A percentile compares a stretch with the other conserved stretches of the same genome.
Conservation (phyloP, 176 grass and related monocot genomes). For the Aegilops sharonensis region DNA sequence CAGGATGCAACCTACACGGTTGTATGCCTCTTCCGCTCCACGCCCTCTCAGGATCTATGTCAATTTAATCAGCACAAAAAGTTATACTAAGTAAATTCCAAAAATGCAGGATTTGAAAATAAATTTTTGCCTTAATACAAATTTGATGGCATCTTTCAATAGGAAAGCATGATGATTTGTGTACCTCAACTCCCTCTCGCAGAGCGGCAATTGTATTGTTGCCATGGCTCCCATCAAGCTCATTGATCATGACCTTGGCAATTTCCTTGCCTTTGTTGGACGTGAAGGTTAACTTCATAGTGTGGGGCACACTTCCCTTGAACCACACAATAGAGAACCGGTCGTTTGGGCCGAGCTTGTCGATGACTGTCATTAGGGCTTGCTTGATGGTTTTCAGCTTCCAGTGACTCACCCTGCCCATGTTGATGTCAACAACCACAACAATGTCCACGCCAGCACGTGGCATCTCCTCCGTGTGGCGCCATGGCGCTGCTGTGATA, state of each 20-base stretch:
- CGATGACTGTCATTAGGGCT: neutral
- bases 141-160: too few relatives aligned
- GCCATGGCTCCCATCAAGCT: neutral
- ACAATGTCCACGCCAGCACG: too few relatives aligned
- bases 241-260: neutral
- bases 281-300: neutral
- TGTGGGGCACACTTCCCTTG: accelerated
- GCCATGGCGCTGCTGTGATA: too few relatives aligned
- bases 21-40: neutral
- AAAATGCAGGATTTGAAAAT: neutral
- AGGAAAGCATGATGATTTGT: too few relatives aligned
- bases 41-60: neutral
- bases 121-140: too few relatives aligned
- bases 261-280: neutral
- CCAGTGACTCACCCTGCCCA: too few relatives aligned
- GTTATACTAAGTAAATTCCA: too few relatives aligned
- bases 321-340: slow-evolving; percentile 20
- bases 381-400: too few relatives aligned
- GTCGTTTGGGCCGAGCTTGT: neutral
- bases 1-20: neutral
- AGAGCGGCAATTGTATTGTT: neutral
- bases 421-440: too few relatives aligned
- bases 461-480: too few relatives aligned
- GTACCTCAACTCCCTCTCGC: neutral
- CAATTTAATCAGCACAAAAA: neutral